phyloP scores from a whole-genome alignment of 2,329 filamentous ascomycete genomes.

The Myriosclerotinia curreyana region DNA sequence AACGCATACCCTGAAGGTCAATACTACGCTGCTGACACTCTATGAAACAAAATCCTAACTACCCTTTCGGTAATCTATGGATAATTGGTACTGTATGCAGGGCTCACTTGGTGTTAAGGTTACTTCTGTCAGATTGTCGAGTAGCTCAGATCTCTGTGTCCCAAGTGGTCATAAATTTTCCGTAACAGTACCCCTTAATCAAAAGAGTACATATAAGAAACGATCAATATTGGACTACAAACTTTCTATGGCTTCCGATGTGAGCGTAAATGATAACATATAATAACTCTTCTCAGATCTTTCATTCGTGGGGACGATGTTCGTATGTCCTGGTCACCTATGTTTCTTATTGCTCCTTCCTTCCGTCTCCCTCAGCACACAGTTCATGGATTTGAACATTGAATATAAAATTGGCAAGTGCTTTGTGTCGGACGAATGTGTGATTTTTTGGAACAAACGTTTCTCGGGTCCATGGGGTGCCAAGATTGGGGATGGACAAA shows the following conservation, averaged over 20 bases:
- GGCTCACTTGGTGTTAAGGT: constrained; percentile 7
- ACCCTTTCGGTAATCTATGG: background rate
- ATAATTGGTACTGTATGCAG: background rate
- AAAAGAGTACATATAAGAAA: background rate
- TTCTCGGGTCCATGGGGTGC: background rate
- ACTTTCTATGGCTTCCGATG: background rate
- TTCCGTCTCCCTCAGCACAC: background rate
- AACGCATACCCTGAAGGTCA: constrained; percentile 2
- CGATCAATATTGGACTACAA: background rate
- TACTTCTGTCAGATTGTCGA: constrained; percentile 21
- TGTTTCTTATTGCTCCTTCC: background rate
- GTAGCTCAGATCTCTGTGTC: constrained; percentile 20
- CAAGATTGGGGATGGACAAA: background rate
- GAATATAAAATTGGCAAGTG: background rate
- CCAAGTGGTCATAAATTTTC: constrained; percentile 8
- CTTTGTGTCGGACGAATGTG: background rate
- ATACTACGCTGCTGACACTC: constrained; percentile 10
- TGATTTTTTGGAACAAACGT: background rate
- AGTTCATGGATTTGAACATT: background rate
- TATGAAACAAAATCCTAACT: constrained; percentile 5
- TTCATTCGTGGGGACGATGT: constrained; percentile 4
- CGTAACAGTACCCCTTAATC: constrained; percentile 20
- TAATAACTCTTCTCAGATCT: background rate
- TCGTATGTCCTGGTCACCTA: constrained; percentile 12
- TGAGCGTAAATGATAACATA: background rate